phyloP scores from a whole-genome alignment of 2,329 filamentous ascomycete genomes.

The Aspergillus fructus region DNA sequence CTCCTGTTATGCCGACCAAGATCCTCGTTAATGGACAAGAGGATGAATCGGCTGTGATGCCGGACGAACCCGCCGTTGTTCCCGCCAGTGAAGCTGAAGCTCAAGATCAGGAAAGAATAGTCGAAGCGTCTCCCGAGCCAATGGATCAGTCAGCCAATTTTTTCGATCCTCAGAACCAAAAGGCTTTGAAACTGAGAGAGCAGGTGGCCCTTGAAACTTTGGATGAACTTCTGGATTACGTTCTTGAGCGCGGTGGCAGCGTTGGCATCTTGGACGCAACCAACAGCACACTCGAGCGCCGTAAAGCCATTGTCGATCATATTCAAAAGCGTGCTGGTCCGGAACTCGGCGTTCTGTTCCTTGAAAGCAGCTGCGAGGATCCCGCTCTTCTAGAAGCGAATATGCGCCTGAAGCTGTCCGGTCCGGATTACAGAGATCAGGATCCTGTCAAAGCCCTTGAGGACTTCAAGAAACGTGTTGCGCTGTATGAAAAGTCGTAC shows the following conservation, averaged over 20 bases:
- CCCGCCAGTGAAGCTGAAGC: conserved; percentile 25
- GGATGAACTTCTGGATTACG: conserved; percentile 87
- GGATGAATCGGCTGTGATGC: conserved; percentile 22
- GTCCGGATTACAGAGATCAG: conserved; percentile 93
- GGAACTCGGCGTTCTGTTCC: conserved; percentile 84
- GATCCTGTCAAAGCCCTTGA: conserved; percentile 79
- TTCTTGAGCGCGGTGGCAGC: conserved; percentile 76
- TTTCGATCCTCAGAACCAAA: conserved; percentile 86
- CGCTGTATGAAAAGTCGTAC: conserved; percentile 92
- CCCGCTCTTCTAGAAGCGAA: conserved; percentile 84
- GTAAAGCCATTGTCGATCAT: conserved; percentile 78
- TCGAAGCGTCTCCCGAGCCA: conserved; percentile 44
- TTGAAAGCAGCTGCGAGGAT: conserved; percentile 91
- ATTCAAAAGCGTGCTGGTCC: conserved; percentile 81
- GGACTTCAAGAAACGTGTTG: conserved; percentile 91
- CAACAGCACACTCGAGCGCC: conserved; percentile 86
- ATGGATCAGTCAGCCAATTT: conserved; percentile 91
- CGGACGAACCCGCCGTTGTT: conserved; percentile 26
- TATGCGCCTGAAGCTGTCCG: conserved; percentile 94
- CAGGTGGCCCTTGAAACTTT: conserved; percentile 89
- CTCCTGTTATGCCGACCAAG: conserved; percentile 47
- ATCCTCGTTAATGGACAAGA: conserved; percentile 61
- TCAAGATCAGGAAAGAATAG: conserved; percentile 21
- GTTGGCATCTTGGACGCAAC: conserved; percentile 97
- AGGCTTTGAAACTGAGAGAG: conserved; percentile 79